Percentiles rank a stretch among this genome's conserved stretches.
Evolutionary conservation across 257 asterid genomes (phyloP).

Genomic region (Salvia splendens): DNA sequence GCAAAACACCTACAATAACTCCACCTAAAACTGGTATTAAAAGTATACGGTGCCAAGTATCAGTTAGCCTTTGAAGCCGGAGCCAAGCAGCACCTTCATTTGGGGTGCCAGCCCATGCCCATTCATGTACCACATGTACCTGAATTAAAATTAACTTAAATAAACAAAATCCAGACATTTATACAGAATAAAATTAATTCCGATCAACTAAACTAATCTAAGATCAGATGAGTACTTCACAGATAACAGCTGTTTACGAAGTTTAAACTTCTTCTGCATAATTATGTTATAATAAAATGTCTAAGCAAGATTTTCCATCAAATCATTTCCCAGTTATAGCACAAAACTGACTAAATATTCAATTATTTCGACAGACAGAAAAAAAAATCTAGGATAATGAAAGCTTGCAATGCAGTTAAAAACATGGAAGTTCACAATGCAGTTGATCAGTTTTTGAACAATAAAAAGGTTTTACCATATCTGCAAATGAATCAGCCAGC

Average conservation of each 20-base stretch:
- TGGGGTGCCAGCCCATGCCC: conserved; percentile 99
- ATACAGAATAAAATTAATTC: neutral
- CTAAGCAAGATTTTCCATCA: conserved; percentile 3
- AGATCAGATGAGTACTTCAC: conserved; percentile 11
- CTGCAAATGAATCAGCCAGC: conserved; percentile 19
- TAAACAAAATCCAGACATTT: conserved; percentile 12
- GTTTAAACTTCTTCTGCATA: conserved; percentile 3
- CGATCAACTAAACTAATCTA: conserved; percentile 14
- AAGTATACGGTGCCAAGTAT: conserved; percentile 97
- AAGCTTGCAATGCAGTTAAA: conserved; percentile 9
- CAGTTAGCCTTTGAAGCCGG: conserved; percentile 85
- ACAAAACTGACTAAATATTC: conserved; percentile 13
- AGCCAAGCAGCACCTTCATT: conserved; percentile 99
- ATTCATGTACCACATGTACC: conserved; percentile 95
- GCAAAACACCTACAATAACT: conserved; percentile 94
- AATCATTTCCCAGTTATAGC: conserved; percentile 1
- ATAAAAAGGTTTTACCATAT: neutral
- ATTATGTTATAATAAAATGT: conserved; percentile 6
- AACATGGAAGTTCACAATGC: conserved; percentile 10
- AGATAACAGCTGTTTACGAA: neutral
- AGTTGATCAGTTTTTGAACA: neutral
- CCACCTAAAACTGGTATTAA: conserved; percentile 94
- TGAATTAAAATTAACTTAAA: conserved; percentile 27
- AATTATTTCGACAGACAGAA: neutral
- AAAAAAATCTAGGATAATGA: neutral